Evolutionary conservation across 1,139 yeast genomes (phyloP), one percentile per base, ranked within the genome.

Genomic region (Blastobotrys malaysiensis): DNA sequence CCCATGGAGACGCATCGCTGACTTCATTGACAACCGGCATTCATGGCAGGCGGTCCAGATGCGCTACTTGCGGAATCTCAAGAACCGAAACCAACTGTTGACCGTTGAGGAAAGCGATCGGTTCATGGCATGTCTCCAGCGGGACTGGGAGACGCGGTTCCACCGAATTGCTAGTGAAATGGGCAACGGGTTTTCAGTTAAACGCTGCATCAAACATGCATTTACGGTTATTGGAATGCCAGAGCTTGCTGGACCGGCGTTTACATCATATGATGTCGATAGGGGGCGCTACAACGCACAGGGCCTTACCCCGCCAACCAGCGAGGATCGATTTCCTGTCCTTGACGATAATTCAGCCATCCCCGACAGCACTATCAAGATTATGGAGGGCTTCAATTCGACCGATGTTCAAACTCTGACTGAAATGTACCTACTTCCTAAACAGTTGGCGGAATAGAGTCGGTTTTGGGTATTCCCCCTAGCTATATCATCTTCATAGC

Each of bases 11-110:
- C 68, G 65, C 49, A 73, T 74, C 49, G 71, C 73, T 26, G 58
- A 62, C 43, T 61, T 66, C 36, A 61, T 75, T 24, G 66, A 69
- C 13, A 57, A 64, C 21, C 61, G 68, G 49, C 77, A 74, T 58
- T 61, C 75, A 11, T 72, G 77, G 75, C 77, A 73, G 60, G 75
- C 77, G 1, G 70, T 74, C 45, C 78, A 74, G 61, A 74, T 74
- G 77, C 61, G 77, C 52, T 75, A 75, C 59, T 64, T 75, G 49
- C 67, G 78, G 7, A 63, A 68, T 26, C 70, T 73, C 54, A 71
- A 72, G 55, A 64, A 69, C 9, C 61, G 76, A 45, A 65, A 68
- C 52, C 71, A 64, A 18, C 61, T 62, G 43, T 66, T 75, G 67
- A 63, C 73, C 2, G 56, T 64, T 22, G 64, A 61, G 18, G 74